Conservation (phyloP, 441 rosid species). For the Theobroma grandiflorum region DNA sequence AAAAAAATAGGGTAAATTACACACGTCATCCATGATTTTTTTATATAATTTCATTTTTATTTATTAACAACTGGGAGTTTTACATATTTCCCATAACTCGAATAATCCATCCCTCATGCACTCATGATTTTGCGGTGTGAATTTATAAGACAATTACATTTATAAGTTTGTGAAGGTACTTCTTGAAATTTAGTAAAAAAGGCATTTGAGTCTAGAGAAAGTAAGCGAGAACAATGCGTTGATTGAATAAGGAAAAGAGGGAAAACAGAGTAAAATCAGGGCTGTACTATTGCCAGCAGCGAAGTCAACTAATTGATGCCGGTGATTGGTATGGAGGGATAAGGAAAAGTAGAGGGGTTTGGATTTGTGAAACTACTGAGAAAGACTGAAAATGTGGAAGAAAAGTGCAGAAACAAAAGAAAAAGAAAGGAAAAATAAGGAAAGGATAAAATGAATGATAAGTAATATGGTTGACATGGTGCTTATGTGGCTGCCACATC, state of each 20-base stretch:
- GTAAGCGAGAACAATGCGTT: background rate
- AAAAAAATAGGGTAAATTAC: background rate
- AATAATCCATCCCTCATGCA: background rate
- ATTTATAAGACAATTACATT: background rate
- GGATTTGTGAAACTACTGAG: background rate
- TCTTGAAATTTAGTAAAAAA: background rate
- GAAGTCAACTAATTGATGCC: background rate
- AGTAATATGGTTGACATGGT: background rate
- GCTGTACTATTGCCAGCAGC: background rate
- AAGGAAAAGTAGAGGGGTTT: background rate
- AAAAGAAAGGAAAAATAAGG: background rate
- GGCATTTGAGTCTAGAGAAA: background rate
- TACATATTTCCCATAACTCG: background rate
- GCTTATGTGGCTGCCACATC: constrained; percentile 1
- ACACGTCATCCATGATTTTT: background rate
- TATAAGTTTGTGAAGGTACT: background rate
- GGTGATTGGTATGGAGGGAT: background rate
- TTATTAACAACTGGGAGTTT: background rate
- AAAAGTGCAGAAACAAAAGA: background rate
- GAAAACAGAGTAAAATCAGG: background rate
- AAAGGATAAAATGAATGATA: background rate
- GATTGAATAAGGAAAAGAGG: background rate
- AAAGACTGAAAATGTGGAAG: background rate
- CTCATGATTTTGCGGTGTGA: background rate
- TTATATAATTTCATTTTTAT: background rate